Evolutionary conservation across 768 basidiomycete species (phyloP).

Genomic region (Kwoniella heveanensis): DNA sequence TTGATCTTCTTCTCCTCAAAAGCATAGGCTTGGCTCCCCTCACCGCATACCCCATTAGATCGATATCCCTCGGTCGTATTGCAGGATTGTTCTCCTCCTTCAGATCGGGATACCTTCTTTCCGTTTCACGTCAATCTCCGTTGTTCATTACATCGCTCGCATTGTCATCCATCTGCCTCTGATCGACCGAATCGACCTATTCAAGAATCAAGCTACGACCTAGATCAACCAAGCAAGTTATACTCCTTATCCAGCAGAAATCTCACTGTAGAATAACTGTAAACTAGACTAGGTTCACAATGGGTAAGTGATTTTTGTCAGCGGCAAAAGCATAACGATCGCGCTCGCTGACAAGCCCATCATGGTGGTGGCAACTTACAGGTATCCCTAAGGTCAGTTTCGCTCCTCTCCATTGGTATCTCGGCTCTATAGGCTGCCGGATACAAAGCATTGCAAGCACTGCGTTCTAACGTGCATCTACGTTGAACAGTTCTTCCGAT

Average conservation of each 20-base stretch:
- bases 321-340: conserved; percentile 1
- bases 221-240: conserved; percentile 1
- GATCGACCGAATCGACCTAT: conserved; percentile 17
- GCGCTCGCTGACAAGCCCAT: conserved; percentile 14
- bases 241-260: not conserved
- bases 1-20: not conserved
- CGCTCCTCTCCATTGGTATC: not conserved
- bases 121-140: too few species aligned
- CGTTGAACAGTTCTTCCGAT: conserved; percentile 96
- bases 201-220: not conserved
- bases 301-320: conserved; percentile 22
- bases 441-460: not conserved
- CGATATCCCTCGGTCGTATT: not conserved
- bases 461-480: not conserved
- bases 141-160: too few species aligned
- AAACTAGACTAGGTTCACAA: conserved; percentile 19
- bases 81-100: not conserved
- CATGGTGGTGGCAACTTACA: conserved; percentile 26
- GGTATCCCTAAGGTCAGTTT: conserved; percentile 61
- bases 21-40: conserved; percentile 1
- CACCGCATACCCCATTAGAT: not conserved
- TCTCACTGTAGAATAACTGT: not conserved
- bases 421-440: too few species aligned
- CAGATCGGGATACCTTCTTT: conserved; percentile 16
- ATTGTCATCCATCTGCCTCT: conserved; percentile 2